These are phyloP conservation scores for Aspergillus steynii DNA, from an alignment of 495 filamentous ascomycete species.

Conservation along the genomic window DNA sequence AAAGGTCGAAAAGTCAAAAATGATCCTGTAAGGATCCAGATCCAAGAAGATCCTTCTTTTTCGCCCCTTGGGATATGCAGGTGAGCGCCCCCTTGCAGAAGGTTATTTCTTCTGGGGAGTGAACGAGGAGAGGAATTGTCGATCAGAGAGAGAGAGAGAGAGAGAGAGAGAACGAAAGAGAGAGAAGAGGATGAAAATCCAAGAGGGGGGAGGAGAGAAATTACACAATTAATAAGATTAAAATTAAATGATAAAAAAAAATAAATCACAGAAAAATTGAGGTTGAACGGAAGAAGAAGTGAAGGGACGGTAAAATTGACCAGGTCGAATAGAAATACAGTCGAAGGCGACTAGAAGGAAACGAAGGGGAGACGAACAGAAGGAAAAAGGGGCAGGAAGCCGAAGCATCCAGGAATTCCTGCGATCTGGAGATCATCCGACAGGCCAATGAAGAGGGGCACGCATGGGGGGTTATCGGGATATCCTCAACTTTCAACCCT, in stretches of 20 bases:
- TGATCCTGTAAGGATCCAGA: too few species aligned
- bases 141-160: constrained; percentile 9
- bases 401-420: background rate
- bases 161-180: background rate
- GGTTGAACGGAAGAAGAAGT: background rate
- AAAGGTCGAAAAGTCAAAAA: background rate
- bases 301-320: background rate
- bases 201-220: constrained; percentile 7
- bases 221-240: constrained; percentile 3
- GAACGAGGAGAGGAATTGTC: constrained; percentile 12
- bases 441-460: background rate
- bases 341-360: constrained; percentile 4
- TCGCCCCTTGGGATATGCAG: constrained; percentile 16
- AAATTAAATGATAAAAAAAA: constrained; percentile 9
- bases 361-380: constrained; percentile 6
- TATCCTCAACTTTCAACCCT: too few species aligned
- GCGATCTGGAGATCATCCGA: constrained; percentile 1
- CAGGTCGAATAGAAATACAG: background rate
- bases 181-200: constrained; percentile 16
- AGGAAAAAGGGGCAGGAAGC: constrained; percentile 1
- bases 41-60: constrained; percentile 9
- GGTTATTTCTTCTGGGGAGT: constrained; percentile 12
- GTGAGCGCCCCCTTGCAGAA: constrained; percentile 20
- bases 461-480: too few species aligned
- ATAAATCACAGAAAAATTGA: background rate